Evolutionary conservation across 1,139 yeast genomes (phyloP), one percentile per base, ranked within the genome.

Genomic region (Magnusiomyces clavatus): DNA sequence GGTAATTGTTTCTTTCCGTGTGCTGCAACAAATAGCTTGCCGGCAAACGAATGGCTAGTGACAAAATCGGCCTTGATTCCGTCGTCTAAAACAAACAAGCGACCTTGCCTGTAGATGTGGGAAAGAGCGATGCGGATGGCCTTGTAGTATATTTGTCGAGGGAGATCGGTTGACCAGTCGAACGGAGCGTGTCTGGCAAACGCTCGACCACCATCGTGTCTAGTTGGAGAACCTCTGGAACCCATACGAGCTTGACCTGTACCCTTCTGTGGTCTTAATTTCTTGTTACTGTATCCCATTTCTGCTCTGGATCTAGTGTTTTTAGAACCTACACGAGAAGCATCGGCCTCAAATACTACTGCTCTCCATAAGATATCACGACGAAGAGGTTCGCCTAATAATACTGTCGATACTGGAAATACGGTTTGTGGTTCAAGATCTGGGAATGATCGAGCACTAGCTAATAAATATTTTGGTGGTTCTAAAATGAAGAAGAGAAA

Each of bases 161-260:
- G 96, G 59, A 94, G 75, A n/a, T 77, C 81, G 3, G 97, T 86
- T 41, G 90, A 78, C 78, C 86, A 83, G 68, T 88, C 95, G 65
- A 87, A 94, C 47, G 95, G 95, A 14, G 96, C 97, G 38, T 67
- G 67, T 65, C 94, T 83, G 24, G 94, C 97, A 64, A 86, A 82
- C 0, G 97, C 97, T 59, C 86, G 78, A 48, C 92, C 90, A 64
- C 96, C 96, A 64, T 86, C 89, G 64, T 82, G 83, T 71, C 96
- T 81, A 52, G 83, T 86, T 46, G 98, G 98, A 20, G 96, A 87
- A 62, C 92, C 92, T 55, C 88, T 89, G 70, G 89, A 97, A 73
- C 98, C 99, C 55, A 82, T 84, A 75, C 99, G 84, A 53, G 99
- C 99, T 57, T 79, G 77, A 69, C 99, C 99, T 16, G 89, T 73